These are phyloP conservation scores for Purpureocillium takamizusanense DNA, from an alignment of 2,329 filamentous ascomycete species.

Conservation along the genomic window DNA sequence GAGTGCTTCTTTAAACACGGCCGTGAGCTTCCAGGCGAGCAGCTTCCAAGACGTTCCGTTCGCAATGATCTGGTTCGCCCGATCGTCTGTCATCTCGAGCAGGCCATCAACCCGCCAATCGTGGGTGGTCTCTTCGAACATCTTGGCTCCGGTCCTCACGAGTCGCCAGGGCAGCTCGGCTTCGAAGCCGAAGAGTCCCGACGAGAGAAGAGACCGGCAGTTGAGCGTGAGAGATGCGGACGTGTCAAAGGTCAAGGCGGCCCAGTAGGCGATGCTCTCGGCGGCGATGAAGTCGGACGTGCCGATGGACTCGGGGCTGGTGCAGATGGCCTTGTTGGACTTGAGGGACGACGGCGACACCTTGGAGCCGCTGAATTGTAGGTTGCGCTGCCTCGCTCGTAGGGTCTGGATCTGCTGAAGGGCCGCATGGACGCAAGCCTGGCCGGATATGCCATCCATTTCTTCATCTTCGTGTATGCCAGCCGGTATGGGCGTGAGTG, in stretches of 20 bases:
- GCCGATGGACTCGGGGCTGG: slow-evolving; percentile 16
- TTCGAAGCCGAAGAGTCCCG: slow-evolving; percentile 24
- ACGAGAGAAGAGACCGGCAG: slow-evolving; percentile 26
- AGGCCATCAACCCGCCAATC: slow-evolving; percentile 14
- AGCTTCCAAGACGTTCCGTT: slow-evolving; percentile 19
- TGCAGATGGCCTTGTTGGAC: slow-evolving; percentile 8
- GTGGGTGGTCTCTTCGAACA: slow-evolving; percentile 17
- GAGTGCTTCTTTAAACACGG: slow-evolving; percentile 21
- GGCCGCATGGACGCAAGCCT: slow-evolving; percentile 29
- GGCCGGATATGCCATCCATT: slow-evolving; percentile 26
- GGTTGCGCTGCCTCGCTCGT: slow-evolving; percentile 26
- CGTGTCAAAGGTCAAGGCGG: slow-evolving; percentile 30
- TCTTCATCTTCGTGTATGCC: slow-evolving; percentile 32
- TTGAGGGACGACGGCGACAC: slow-evolving; percentile 18
- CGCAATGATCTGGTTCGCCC: slow-evolving; percentile 20
- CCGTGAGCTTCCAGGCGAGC: slow-evolving; percentile 20
- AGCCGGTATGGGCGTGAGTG: slow-evolving; percentile 27
- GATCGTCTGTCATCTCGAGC: slow-evolving; percentile 19
- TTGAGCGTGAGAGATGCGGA: slow-evolving; percentile 31
- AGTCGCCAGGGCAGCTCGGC: slow-evolving; percentile 19
- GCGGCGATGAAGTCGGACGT: slow-evolving; percentile 23
- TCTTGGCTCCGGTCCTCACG: slow-evolving; percentile 16
- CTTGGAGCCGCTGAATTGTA: slow-evolving; percentile 30
- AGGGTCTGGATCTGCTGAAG: slow-evolving; percentile 30
- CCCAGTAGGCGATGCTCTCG: slow-evolving; percentile 31